These are phyloP conservation scores for Tilletia indica DNA, from an alignment of 1,284 basidiomycete genomes.

Conservation along the genomic window DNA sequence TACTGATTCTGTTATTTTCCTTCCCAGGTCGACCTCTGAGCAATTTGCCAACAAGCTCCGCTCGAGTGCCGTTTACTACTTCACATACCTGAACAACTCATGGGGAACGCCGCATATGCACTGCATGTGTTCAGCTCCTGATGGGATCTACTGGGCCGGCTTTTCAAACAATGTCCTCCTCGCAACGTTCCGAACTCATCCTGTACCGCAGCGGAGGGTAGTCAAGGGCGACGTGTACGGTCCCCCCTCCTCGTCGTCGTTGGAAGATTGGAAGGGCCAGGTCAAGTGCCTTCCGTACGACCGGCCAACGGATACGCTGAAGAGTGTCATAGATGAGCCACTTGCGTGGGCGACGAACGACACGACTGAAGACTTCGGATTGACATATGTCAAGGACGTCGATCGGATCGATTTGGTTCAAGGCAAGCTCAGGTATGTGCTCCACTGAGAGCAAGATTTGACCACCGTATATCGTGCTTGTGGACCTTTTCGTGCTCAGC, in stretches of 20 bases:
- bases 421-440: not conserved
- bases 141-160: constrained; percentile 1
- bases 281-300: too few relatives aligned
- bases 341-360: not conserved
- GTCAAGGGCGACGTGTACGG: too few relatives aligned
- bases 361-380: not conserved
- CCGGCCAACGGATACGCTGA: too few relatives aligned
- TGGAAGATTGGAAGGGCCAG: too few relatives aligned
- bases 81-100: not conserved
- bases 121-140: not conserved
- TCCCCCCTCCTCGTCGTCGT: too few relatives aligned
- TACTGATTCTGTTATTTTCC: too few relatives aligned
- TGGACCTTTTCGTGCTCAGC: not conserved
- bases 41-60: constrained; percentile 2
- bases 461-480: not conserved
- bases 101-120: not conserved
- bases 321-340: too few relatives aligned
- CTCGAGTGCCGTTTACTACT: constrained; percentile 1
- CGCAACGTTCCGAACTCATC: not conserved
- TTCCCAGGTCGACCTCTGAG: not conserved
- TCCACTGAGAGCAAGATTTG: not conserved
- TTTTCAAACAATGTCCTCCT: not conserved
- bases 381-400: not conserved
- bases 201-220: not conserved
- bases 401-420: not conserved